Base-by-base conservation (phyloP, 192 early-diverging fungal genomes). In the Geranomyces variabilis region DNA sequence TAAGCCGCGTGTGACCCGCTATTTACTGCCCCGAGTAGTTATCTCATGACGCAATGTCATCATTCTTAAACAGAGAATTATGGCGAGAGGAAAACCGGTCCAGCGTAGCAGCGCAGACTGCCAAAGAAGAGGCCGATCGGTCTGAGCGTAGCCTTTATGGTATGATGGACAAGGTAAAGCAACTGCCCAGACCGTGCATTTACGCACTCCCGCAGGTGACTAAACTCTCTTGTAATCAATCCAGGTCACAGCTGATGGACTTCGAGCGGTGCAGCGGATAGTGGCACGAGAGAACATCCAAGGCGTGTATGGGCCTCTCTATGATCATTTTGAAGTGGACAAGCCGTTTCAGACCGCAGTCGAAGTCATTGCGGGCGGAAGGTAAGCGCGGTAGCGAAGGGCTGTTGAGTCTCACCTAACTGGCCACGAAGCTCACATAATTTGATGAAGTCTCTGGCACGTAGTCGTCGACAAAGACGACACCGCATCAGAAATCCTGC, bases 381-480 rank as follows among this genome's bases (percentile, higher is more conserved):
- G 87, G 89, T 90, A 68, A 29, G 17, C 34, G 55, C 62, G 31
- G 29, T 62, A 34, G 33, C 8, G 30, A 68, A 48, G 1, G n/a
- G 26, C 15, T 46, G 47, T 0, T 44, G 17, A 6, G 10, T 24
- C 1, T 28, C 13, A 9, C 12, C 47, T 19, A 24, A 5, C 6
- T 24, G n/a, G 24, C 3, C 6, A 3, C 51, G 4, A 7, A 24
- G 21, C 59, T 80, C 41, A 71, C 34, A 53, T 26, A 6, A 3
- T 53, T 53, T 53, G 2, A 17, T 24, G 70, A 31, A 95, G 94
- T 70, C 79, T 99, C 62, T 99, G 97, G 79, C 93, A 97, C 74
- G 88, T 99, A 19, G 97, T 99, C 19, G 95, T 99, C 0, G 95
- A 99, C 71, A 91, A 87, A 1, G 97, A 99, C 66, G 83, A 84